Evolutionary conservation across 2,329 filamentous ascomycete genomes (phyloP), one percentile per base, ranked within the genome.

Genomic region (Xylaria sp.): DNA sequence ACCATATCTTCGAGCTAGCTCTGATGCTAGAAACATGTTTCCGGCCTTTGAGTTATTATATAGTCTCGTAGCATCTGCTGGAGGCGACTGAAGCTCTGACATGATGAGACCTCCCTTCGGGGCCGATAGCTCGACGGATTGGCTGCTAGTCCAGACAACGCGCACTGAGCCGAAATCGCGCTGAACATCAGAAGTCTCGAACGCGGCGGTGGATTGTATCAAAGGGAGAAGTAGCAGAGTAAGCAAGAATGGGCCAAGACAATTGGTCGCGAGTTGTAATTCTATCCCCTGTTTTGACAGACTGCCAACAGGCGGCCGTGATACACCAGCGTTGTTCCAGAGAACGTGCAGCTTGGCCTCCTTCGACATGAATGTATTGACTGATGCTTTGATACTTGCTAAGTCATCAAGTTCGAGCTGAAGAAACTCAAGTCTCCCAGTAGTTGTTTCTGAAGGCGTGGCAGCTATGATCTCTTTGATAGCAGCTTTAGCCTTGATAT

Each of bases 241-340:
- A 63, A 83, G 74, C 10, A 81, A 71, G 31, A 81, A 75, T 0
- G 78, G 77, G 0, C 76, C 80, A 28, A 82, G 72, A 54, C 78
- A 82, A 51, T 82, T 78, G 34, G 78, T 76, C 2, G 78, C 81
- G 0, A 82, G 55, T 63, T 81, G 76, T 1, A 76, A 50, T 65
- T 83, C 81, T n/a, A 81, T 68, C 2, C 77, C 80, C 55, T 82
- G 81, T 12, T 67, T 73, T 2, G 77, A 79, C 1, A 67, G 65
- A 10, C 73, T 74, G 0, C 73, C 74, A 2, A 57, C 20, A 3
- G 74, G 70, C 0, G 69, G 61, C 1, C 61, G 63, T 1, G 75
- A 78, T 10, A 74, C 71, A 0, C 78, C 78, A 0, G 67, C 71
- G 51, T 76, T 76, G 41, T 76, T 76, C 72, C 70, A 75, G 1